phyloP scores from a whole-genome alignment of 2,329 filamentous ascomycete genomes.

The Venturiaceae sp. region DNA sequence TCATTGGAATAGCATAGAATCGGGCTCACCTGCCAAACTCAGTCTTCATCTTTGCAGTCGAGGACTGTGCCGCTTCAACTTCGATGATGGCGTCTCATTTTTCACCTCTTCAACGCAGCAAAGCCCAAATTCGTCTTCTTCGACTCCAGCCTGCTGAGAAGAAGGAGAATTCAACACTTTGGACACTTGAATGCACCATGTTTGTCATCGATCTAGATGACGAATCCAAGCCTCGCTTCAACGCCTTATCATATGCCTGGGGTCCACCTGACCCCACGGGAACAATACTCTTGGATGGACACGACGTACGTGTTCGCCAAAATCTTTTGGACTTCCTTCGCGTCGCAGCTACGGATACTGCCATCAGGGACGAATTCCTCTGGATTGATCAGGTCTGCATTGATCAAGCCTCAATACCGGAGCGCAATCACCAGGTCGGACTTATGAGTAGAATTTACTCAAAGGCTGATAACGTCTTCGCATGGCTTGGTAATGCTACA shows the following conservation, averaged over 20 bases:
- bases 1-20: no score
- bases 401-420: constrained; percentile 14
- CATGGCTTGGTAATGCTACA: constrained; percentile 15
- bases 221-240: no score
- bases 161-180: no score
- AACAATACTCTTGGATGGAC: background rate
- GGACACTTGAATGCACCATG: no score
- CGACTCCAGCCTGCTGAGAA: no score
- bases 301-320: background rate
- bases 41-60: no score
- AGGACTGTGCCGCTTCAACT: no score
- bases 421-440: constrained; percentile 14
- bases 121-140: no score
- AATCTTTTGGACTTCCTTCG: background rate
- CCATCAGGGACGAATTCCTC: background rate
- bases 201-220: no score
- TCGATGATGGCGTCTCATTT: no score
- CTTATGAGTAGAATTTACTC: constrained; percentile 13
- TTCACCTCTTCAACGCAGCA: no score
- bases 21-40: no score
- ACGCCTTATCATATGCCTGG: background rate
- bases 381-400: constrained; percentile 18
- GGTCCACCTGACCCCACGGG: background rate
- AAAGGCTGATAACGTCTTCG: constrained; percentile 15
- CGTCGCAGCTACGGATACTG: background rate